Evolutionary conservation across 1,284 basidiomycete species (phyloP), one percentile per base, ranked within the genome.

Genomic region (Marasmius oreades): DNA sequence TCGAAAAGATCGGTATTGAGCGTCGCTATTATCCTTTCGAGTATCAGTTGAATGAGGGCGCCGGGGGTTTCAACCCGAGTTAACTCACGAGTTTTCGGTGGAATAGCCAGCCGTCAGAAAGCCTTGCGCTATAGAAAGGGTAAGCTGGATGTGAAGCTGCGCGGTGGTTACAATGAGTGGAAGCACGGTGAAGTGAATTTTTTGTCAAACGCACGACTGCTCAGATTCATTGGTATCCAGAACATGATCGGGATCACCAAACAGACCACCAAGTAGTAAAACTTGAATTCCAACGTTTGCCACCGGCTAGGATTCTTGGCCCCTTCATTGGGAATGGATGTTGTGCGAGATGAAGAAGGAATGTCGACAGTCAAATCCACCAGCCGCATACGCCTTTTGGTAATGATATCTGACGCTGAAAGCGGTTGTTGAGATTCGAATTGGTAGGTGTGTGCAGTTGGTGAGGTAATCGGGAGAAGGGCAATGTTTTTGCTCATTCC

Each of bases 1-100:
- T 51, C 93, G 82, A 71, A 96, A 94, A 1, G 84, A 81, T 22
- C 88, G 88, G 67, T 93, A 95, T 73, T 95, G 93, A 0, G 77
- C 73, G 65, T 95, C 93, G 60, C 90, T 93, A 67, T 88, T 91
- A 68, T 96, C 93, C 91, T 50, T 42, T 14, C 93, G 61, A 1
- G 44, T 28, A 55, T 51, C 36, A 34, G 52, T 33, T 48, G 46
- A 59, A 48, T 43, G 66, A 46, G 67, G 55, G 48, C n/a, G 16
- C 47, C n/a, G 45, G 14, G 28, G 20, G 51, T 26, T 42, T 39
- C 33, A 56, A 50, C 28, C 26, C 3, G 23, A 33, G 26, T 24
- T 23, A 26, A 78, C 87, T 74, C 63, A 89, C 89, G 26, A 90
- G 77, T 63, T 76, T 66, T 33, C 86, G 80, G 48, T 82, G 85